Evolutionary conservation across 73 alveolate species (phyloP), one percentile per base, ranked within the genome.

Genomic region (Symbiodinium natans): DNA sequence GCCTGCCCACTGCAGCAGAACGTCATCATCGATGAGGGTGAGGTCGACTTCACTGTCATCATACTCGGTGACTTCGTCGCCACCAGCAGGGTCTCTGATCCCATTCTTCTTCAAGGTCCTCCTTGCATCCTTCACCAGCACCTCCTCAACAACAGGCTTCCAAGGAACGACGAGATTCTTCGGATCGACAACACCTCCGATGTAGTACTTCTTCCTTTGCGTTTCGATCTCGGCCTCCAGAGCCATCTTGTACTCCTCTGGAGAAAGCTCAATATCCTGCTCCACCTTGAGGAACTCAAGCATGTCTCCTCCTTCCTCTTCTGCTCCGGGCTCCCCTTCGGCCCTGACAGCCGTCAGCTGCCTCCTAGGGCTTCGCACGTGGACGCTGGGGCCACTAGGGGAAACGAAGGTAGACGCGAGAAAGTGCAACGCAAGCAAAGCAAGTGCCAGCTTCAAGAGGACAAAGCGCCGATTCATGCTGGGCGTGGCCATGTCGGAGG

Each of bases 191-290:
- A 59, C 80, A 25, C 97, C 97, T 40, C 97, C 97, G 31, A 90
- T 90, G 97, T 90, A 90, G 54, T 90, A 90, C 97, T 90, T 90
- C 97, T 83, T 90, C 42, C 95, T 59, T 48, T 90, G 97, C 13
- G 97, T 90, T 41, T 90, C 97, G 54, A 90, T 73, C 88, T 90
- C 97, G 34, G 77, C 89, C 38, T 90, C 97, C 41, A 90, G 39
- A 25, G 97, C 97, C 97, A 90, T 90, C 88, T 90, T 68, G 97
- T 90, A 90, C 88, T 90, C 97, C 54, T 90, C 97, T 17, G 97
- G 97, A 21, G 97, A 90, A 38, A 90, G 88, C 88, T 82, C 83
- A 54, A 40, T 75, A 29, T 39, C 42, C 74, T 29, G 46, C 86
- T 25, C 42, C 27, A 89, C 95, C 46, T 89, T 89, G 86, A 89